phyloP scores from a whole-genome alignment of 2,329 filamentous ascomycete species.

The Fusarium ramigenum region DNA sequence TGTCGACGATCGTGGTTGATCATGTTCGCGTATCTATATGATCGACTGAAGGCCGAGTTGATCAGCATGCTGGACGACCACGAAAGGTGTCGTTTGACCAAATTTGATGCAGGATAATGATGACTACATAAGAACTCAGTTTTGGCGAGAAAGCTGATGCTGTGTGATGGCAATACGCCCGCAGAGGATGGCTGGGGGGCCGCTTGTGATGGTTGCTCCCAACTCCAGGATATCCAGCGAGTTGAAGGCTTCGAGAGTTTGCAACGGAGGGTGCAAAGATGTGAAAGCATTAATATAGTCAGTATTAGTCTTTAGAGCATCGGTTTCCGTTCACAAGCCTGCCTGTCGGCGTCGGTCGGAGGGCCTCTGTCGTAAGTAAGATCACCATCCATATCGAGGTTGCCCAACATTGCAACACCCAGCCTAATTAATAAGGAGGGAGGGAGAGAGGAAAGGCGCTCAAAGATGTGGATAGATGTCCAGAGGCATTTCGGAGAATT shows the following conservation, averaged over 20 bases:
- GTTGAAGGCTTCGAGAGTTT: background rate
- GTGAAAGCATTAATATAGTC: accelerated
- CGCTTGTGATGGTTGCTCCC: background rate
- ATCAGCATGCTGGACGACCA: background rate
- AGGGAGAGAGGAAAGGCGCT: background rate
- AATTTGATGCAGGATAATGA: background rate
- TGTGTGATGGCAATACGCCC: background rate
- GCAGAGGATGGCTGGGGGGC: background rate
- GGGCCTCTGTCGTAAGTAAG: background rate
- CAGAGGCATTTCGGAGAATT: background rate
- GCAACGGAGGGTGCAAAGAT: accelerated
- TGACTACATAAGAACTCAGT: accelerated
- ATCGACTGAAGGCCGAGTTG: background rate
- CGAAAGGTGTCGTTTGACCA: background rate
- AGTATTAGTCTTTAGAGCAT: background rate
- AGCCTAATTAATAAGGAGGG: too few relatives aligned
- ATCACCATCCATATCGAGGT: background rate
- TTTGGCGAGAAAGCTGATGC: too few relatives aligned
- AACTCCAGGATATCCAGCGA: background rate
- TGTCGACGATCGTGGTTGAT: background rate
- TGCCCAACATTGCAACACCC: background rate
- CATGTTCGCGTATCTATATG: background rate
- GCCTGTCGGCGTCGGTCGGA: background rate
- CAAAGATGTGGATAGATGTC: accelerated
- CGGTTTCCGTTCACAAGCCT: background rate